A percentile compares a stretch with the other conserved stretches of the same genome.
Conservation (phyloP, 2,329 filamentous ascomycete species). For the Didymella glomerata region DNA sequence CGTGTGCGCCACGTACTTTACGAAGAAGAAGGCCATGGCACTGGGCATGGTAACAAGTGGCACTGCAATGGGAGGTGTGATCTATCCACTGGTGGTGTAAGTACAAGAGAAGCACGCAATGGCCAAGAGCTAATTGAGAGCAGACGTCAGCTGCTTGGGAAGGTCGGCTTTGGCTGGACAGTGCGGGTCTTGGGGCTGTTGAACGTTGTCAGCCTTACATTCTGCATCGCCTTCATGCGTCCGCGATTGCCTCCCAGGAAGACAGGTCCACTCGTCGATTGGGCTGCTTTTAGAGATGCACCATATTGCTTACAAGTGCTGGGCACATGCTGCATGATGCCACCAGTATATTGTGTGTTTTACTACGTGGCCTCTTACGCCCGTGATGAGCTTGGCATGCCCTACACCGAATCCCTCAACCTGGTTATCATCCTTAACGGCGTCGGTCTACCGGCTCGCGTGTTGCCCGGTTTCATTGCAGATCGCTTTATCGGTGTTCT, state of each 20-base stretch:
- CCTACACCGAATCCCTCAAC: conserved; percentile 60
- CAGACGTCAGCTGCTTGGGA: conserved; percentile 57
- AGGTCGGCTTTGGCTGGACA: conserved; percentile 45
- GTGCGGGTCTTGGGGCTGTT: conserved; percentile 57
- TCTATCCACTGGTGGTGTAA: conserved; percentile 64
- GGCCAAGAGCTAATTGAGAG: not conserved
- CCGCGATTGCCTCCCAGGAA: conserved; percentile 60
- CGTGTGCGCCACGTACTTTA: conserved; percentile 64
- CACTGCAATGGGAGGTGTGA: conserved; percentile 66
- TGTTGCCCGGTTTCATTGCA: conserved; percentile 63
- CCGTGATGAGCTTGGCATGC: conserved; percentile 55
- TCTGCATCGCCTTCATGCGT: conserved; percentile 53
- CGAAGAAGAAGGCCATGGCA: conserved; percentile 63
- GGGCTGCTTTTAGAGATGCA: conserved; percentile 64
- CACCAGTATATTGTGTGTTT: conserved; percentile 60
- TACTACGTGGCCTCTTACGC: conserved; percentile 48
- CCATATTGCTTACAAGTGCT: conserved; percentile 62
- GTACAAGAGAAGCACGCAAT: not conserved
- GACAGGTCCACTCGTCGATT: conserved; percentile 63
- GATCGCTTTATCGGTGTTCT: conserved; percentile 65
- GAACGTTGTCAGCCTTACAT: conserved; percentile 37
- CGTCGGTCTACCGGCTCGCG: conserved; percentile 62
- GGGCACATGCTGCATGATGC: conserved; percentile 58
- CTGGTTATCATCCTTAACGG: conserved; percentile 66
- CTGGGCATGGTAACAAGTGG: conserved; percentile 67